phyloP scores from a whole-genome alignment of 805 yeast species.

The Blastobotrys peoriensis region DNA sequence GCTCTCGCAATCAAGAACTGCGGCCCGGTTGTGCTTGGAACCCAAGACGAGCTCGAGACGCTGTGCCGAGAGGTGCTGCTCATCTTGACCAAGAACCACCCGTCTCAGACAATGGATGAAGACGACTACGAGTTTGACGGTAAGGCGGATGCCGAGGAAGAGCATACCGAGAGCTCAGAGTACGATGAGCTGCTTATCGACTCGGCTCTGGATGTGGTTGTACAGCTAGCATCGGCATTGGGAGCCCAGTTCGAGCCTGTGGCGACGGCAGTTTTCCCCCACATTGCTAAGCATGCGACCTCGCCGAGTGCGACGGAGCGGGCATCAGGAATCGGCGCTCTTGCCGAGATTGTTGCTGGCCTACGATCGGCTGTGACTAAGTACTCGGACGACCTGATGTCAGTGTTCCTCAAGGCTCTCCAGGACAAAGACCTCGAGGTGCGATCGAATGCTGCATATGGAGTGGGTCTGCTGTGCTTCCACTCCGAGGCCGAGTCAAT shows the following conservation, averaged over 20 bases:
- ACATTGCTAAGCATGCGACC: constrained; percentile 49
- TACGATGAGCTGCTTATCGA: constrained; percentile 69
- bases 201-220: constrained; percentile 78
- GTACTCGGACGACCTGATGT: constrained; percentile 59
- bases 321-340: constrained; percentile 77
- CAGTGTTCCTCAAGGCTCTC: constrained; percentile 58
- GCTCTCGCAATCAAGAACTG: constrained; percentile 60
- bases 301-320: constrained; percentile 67
- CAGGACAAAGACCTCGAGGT: constrained; percentile 79
- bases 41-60: constrained; percentile 51
- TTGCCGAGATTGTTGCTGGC: constrained; percentile 82
- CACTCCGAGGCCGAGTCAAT: constrained; percentile 50
- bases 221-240: constrained; percentile 67
- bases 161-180: constrained; percentile 34
- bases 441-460: constrained; percentile 93
- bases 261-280: constrained; percentile 65
- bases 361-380: constrained; percentile 58
- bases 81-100: constrained; percentile 74
- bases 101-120: constrained; percentile 72
- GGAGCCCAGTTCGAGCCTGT: constrained; percentile 71
- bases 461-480: constrained; percentile 74
- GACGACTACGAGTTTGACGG: constrained; percentile 52
- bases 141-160: constrained; percentile 46
- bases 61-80: constrained; percentile 67
- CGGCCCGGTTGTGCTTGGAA: constrained; percentile 64